Base-by-base conservation (phyloP, 139 green algal genomes). In the Prasinococcaceae sp. region DNA sequence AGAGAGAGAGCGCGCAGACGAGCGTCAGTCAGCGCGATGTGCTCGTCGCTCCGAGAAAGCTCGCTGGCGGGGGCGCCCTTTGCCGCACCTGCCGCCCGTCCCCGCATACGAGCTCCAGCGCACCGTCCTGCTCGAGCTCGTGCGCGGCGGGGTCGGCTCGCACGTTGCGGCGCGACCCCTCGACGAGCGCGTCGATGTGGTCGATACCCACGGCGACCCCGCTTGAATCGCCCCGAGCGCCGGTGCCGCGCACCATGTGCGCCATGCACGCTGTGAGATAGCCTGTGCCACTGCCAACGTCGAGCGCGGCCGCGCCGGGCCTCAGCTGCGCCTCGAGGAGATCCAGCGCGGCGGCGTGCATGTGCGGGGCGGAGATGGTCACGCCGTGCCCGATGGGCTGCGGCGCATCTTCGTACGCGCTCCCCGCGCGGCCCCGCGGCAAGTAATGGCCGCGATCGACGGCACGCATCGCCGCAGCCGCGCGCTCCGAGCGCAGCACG, bases 291-390 rank as follows among this genome's bases (percentile, higher is more conserved):
- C 65, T 82, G 1, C 87, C 87, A 1, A 96, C 80, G 47, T 96
- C 88, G 41, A 96, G 70, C 14, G 85, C 80, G 1, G 66, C 46
- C 1, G 70, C 73, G 9, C 83, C 83, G 0, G 78, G 77, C 19
- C 35, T 40, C 17, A 86, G 61, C 23, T 86, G 60, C 0, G 67
- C 37, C 2, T 65, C 33, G 45, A 95, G 77, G 23, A 92, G 47
- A 45, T 93, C 75, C 48, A 97, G 67, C 20, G 72, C 85, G n/a
- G 78, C 74, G 41, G 82, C 88, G 60, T 97, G 89, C 86, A 95
- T 95, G 71, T 95, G 86, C 2, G 86, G 86, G 2, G 87, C 87
- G 2, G 65, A 83, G 48, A 95, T 95, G 45, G 87, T 95, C 50
- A 48, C 66, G 58, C 60, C 60, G 43, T 62, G 53, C n/a, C 63